Evolutionary conservation across 768 basidiomycete species (phyloP).

Genomic region (Floccularia luteovirens): DNA sequence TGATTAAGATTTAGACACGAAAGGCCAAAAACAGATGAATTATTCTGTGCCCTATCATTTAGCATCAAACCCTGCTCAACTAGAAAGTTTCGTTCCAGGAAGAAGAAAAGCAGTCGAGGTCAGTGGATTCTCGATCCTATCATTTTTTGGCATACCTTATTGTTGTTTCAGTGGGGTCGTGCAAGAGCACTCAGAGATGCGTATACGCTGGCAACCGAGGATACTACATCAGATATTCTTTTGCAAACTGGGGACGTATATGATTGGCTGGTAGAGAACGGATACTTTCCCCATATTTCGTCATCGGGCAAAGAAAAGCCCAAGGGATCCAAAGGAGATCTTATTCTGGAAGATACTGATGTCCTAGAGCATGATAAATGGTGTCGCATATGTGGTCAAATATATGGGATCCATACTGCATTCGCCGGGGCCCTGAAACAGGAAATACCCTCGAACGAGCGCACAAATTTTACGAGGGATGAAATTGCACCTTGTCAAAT

Average conservation of each 20-base stretch:
- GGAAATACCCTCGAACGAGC: background rate
- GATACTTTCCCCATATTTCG: conserved; percentile 20
- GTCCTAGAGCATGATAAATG: conserved; percentile 9
- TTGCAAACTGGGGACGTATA: conserved; percentile 37
- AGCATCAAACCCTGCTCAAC: conserved; percentile 21
- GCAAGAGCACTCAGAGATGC: conserved; percentile 35
- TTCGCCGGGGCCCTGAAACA: conserved; percentile 13
- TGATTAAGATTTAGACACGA: background rate
- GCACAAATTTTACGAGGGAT: background rate
- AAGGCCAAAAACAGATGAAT: background rate
- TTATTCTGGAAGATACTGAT: conserved; percentile 2
- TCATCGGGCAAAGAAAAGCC: conserved; percentile 1
- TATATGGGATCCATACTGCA: conserved; percentile 11
- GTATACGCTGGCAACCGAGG: conserved; percentile 19
- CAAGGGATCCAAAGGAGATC: conserved; percentile 1
- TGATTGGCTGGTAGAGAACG: conserved; percentile 35
- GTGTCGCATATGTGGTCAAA: conserved; percentile 26
- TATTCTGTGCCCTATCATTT: conserved; percentile 31
- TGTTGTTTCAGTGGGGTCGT: conserved; percentile 33
- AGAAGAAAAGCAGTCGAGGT: conserved; percentile 48
- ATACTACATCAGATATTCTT: conserved; percentile 11
- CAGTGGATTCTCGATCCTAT: conserved; percentile 6
- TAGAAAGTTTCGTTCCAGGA: conserved; percentile 29
- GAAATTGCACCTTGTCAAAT: background rate
- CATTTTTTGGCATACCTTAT: conserved; percentile 1